Conservation (phyloP, 495 filamentous ascomycete genomes). For the Penicillium steckii region DNA sequence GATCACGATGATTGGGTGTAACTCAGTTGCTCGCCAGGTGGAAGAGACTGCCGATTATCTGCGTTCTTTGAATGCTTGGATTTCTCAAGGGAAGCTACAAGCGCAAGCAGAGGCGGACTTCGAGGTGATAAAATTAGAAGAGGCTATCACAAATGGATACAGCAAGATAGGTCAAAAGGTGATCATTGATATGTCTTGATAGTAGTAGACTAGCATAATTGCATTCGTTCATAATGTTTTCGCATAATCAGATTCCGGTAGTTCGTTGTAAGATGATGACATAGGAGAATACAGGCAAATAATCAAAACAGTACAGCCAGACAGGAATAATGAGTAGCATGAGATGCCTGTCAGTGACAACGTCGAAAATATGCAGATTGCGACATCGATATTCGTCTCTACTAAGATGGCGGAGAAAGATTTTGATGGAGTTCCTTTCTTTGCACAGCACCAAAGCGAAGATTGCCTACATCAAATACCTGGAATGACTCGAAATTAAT, state of each 20-base stretch:
- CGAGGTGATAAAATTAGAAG: constrained; percentile 8
- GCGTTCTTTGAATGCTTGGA: constrained; percentile 8
- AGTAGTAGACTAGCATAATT: too few relatives aligned
- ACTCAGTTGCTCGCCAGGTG: constrained; percentile 8
- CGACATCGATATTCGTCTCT: background rate
- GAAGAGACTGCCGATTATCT: constrained; percentile 13
- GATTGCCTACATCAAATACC: constrained; percentile 77
- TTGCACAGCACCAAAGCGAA: constrained; percentile 67
- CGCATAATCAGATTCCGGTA: too few relatives aligned
- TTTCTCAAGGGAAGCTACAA: constrained; percentile 10
- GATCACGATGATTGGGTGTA: constrained; percentile 17
- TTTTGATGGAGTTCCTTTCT: constrained; percentile 59
- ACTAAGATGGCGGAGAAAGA: constrained; percentile 17
- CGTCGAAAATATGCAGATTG: too few relatives aligned
- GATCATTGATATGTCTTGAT: constrained; percentile 13
- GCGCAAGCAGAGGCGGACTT: constrained; percentile 11
- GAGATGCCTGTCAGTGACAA: too few relatives aligned
- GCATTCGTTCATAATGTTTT: too few relatives aligned
- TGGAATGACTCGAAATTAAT: constrained; percentile 22
- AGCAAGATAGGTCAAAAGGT: constrained; percentile 7
- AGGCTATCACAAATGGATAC: constrained; percentile 16
- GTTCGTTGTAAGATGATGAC: too few relatives aligned
- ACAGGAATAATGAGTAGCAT: background rate
- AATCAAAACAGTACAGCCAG: too few relatives aligned
- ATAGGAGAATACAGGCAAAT: too few relatives aligned